A percentile compares a stretch with the other conserved stretches of the same genome.
Evolutionary conservation across 148 eudicot species (phyloP).

Genomic region (Arbutus unedo): DNA sequence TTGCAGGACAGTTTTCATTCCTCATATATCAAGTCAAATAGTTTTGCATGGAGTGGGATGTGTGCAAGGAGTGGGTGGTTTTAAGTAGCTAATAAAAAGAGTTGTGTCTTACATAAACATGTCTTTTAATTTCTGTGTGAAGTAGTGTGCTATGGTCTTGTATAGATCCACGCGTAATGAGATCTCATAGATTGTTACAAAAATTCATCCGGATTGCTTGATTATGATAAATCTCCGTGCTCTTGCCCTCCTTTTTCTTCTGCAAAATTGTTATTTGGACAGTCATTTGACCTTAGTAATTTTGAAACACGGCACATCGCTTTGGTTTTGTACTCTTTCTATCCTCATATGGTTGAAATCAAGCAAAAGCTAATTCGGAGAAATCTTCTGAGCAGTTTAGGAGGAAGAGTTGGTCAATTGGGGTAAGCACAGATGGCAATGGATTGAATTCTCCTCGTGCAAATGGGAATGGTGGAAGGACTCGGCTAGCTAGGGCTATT

Average conservation of each 20-base stretch:
- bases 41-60: not conserved
- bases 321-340: too few relatives aligned
- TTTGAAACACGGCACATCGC: too few relatives aligned
- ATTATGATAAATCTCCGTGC: not conserved
- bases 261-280: not conserved
- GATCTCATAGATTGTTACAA: too few relatives aligned
- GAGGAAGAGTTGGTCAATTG: slow-evolving; percentile 16
- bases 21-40: not conserved
- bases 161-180: too few relatives aligned
- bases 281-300: not conserved
- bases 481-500: slow-evolving; percentile 12
- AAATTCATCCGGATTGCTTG: not conserved
- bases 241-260: not conserved
- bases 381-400: slow-evolving; percentile 10
- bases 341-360: not conserved
- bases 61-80: not conserved
- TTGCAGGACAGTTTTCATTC: not conserved
- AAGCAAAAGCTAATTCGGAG: not conserved
- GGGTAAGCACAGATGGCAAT: slow-evolving; percentile 10
- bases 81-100: not conserved
- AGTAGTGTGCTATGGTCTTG: not conserved
- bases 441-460: slow-evolving; percentile 11
- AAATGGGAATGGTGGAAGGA: slow-evolving; percentile 7
- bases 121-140: not conserved
- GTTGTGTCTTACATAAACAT: not conserved